Base-by-base conservation (phyloP, 2,329 filamentous ascomycete species). In the Penicillium nordicum region DNA sequence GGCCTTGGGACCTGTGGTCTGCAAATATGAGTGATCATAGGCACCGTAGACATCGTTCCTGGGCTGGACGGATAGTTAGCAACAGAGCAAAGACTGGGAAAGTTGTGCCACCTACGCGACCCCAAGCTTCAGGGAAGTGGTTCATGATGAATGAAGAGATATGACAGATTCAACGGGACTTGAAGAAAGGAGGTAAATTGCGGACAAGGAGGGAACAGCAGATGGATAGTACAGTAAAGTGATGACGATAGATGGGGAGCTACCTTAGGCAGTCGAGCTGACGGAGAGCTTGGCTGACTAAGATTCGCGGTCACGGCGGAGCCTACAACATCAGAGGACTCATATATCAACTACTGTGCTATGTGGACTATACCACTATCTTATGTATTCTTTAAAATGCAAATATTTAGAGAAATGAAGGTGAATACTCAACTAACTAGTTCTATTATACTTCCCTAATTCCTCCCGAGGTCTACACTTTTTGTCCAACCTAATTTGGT, bases 21-120 rank as follows among this genome's bases (percentile, higher is more conserved):
- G 85, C 72, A 97, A 87, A 76, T 93, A 92, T 57, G 92, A 90
- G 71, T 82, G 80, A 78, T 97, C 90, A 78, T 99, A 99, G 69
- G 88, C 82, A 68, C 94, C 94, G 79, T 97, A 99, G 72, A 97
- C 83, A 77, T 99, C 94, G 78, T 99, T 90, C 83, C 94, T 88
- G 73, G 94, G 94, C 94, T 99, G 59, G 23, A 45, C 50, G 70
- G 60, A 53, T 57, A 56, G 69, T 79, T 74, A 79, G 76, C 51
- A 50, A 58, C 16, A 53, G 29, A 45, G 25, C 29, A 48, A 56
- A 40, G 43, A 23, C n/a, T 29, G 41, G 40, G 54, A 50, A 50
- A 59, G 50, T 53, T 55, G 60, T 59, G 61, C 32, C 45, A 62
- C 63, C 65, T 63, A 86, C 84, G 74, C 84, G 81, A 72, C 84